A percentile compares a stretch with the other conserved stretches of the same genome.
phyloP scores from a whole-genome alignment of 768 basidiomycete species.

The Suillus spraguei region DNA sequence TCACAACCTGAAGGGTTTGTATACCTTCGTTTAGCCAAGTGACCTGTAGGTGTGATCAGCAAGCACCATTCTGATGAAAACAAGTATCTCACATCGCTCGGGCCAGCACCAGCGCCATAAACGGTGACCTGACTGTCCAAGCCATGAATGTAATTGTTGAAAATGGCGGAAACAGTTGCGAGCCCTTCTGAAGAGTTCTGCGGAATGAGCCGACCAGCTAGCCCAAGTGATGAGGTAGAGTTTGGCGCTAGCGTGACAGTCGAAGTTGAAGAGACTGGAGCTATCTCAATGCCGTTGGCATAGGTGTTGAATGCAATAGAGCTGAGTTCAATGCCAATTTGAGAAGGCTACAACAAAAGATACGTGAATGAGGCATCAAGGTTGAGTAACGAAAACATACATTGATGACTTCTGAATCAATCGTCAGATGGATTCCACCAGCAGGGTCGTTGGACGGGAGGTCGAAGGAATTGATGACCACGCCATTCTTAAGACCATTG shows the following conservation, averaged over 20 bases:
- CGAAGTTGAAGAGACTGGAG: conserved; percentile 52
- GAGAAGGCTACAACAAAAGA: conserved; percentile 54
- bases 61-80: conserved; percentile 1
- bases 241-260: conserved; percentile 57
- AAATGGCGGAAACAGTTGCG: conserved; percentile 59
- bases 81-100: conserved; percentile 47
- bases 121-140: conserved; percentile 61
- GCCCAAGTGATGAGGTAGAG: conserved; percentile 51
- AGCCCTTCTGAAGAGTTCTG: conserved; percentile 56
- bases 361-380: conserved; percentile 13
- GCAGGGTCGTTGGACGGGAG: conserved; percentile 69
- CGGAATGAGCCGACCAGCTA: conserved; percentile 66
- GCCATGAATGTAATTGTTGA: conserved; percentile 74
- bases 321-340: conserved; percentile 69
- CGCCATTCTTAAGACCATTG: conserved; percentile 65
- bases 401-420: conserved; percentile 61
- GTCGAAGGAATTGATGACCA: conserved; percentile 68
- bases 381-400: conserved; percentile 37
- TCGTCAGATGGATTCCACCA: conserved; percentile 69
- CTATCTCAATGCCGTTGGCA: conserved; percentile 55
- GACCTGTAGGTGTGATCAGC: conserved; percentile 41
- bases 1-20: conserved; percentile 57
- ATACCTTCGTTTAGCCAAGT: conserved; percentile 77
- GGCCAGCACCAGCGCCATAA: conserved; percentile 58
- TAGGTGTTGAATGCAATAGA: conserved; percentile 65